A percentile compares a stretch with the other conserved stretches of the same genome.
phyloP scores from a whole-genome alignment of 2,329 filamentous ascomycete species.

The Cytospora chrysosperma region DNA sequence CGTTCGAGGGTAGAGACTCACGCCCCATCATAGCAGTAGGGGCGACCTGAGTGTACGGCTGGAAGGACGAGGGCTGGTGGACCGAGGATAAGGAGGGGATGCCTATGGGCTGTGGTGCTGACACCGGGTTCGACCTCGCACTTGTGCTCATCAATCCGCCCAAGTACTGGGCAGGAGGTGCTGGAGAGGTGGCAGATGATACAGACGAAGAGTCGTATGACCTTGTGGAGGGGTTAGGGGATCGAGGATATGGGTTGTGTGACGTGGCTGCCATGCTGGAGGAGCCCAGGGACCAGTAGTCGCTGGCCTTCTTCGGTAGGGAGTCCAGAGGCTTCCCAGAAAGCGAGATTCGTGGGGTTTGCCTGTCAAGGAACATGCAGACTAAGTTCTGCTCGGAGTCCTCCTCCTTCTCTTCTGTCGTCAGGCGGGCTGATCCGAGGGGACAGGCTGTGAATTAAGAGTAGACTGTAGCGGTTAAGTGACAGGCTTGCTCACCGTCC shows the following conservation, averaged over 20 bases:
- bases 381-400: slow-evolving; percentile 19
- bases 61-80: slow-evolving; percentile 44
- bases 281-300: slow-evolving; percentile 34
- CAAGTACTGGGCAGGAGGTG: slow-evolving; percentile 52
- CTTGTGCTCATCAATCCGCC: slow-evolving; percentile 53
- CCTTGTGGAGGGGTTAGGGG: slow-evolving; percentile 59
- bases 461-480: slow-evolving; percentile 1
- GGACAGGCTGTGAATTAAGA: neutral
- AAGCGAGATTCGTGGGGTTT: slow-evolving; percentile 38
- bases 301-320: slow-evolving; percentile 36
- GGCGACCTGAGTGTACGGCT: slow-evolving; percentile 53
- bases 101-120: slow-evolving; percentile 53
- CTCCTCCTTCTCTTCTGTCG: slow-evolving; percentile 9
- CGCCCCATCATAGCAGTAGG: slow-evolving; percentile 53
- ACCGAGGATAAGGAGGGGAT: slow-evolving; percentile 51
- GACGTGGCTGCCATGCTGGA: slow-evolving; percentile 56
- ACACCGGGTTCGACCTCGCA: slow-evolving; percentile 48
- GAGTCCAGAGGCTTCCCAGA: slow-evolving; percentile 40
- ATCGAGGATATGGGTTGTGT: slow-evolving; percentile 59
- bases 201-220: slow-evolving; percentile 65
- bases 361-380: slow-evolving; percentile 43
- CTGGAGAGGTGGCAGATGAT: slow-evolving; percentile 61
- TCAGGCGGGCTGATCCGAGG: slow-evolving; percentile 1
- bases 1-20: slow-evolving; percentile 59
- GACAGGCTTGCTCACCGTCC: slow-evolving; percentile 5